Evolutionary conservation across 140 eudicot species (phyloP).

Genomic region (Erigeron philadelphicus): DNA sequence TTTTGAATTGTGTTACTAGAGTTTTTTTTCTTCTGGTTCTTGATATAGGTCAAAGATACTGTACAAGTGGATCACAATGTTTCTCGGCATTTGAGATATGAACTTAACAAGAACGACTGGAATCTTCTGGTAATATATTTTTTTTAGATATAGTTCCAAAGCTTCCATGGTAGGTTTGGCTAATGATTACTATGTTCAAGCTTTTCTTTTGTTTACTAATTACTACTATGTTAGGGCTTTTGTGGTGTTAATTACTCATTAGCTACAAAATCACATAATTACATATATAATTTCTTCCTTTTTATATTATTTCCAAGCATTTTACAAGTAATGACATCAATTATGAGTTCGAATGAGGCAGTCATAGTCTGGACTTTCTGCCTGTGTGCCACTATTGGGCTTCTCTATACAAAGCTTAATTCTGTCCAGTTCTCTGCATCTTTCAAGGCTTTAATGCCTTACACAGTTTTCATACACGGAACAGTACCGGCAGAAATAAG

Average conservation of each 20-base stretch:
- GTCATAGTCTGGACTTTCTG: neutral
- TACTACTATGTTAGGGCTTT: too few relatives aligned
- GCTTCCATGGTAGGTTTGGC: conserved; percentile 15
- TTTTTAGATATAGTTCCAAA: neutral
- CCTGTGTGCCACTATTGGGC: neutral
- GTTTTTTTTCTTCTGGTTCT: conserved; percentile 4
- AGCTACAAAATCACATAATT: conserved; percentile 4
- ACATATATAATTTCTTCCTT: neutral
- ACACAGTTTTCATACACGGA: neutral
- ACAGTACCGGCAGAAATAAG: neutral
- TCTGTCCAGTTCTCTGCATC: neutral
- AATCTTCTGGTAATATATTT: conserved; percentile 62
- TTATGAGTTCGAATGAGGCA: neutral
- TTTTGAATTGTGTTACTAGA: neutral
- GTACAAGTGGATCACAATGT: conserved; percentile 93
- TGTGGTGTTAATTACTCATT: conserved; percentile 2
- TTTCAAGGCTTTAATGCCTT: neutral
- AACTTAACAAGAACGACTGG: conserved; percentile 66
- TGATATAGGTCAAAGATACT: conserved; percentile 76
- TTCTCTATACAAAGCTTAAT: neutral
- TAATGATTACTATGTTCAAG: conserved; percentile 1
- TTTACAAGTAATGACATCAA: neutral
- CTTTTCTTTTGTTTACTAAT: too few relatives aligned
- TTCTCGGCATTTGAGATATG: conserved; percentile 69
- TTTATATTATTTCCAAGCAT: conserved; percentile 3